Percentiles rank a stretch among this genome's conserved stretches.
These are phyloP conservation scores for Schrenkiella parvula DNA, from an alignment of 345 rosid species.

Conservation along the genomic window DNA sequence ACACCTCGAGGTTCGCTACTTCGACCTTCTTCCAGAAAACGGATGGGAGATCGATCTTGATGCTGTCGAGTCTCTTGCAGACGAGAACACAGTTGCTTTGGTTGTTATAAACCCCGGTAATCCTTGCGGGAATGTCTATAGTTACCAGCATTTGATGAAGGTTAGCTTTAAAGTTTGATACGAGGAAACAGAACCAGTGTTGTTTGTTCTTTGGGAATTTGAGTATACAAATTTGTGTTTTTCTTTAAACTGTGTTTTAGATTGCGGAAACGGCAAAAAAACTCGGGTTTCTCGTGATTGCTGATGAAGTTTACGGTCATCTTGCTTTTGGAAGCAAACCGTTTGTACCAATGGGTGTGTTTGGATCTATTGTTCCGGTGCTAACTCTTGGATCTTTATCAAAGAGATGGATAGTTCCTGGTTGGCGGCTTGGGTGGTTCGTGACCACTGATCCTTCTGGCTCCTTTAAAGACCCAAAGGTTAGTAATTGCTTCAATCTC, in stretches of 20 bases:
- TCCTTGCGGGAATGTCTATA: conserved; percentile 89
- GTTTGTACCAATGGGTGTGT: conserved; percentile 88
- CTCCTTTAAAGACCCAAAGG: conserved; percentile 77
- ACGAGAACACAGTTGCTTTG: conserved; percentile 70
- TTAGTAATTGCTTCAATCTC: conserved; percentile 9
- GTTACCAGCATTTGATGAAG: conserved; percentile 71
- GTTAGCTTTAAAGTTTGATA: conserved; percentile 34
- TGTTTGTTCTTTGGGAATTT: neutral
- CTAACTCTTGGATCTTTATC: conserved; percentile 91
- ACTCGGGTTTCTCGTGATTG: conserved; percentile 66
- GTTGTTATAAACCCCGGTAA: conserved; percentile 93
- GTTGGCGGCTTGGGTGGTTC: conserved; percentile 98
- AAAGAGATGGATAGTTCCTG: conserved; percentile 97
- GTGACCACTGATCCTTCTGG: conserved; percentile 75
- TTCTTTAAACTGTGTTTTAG: conserved; percentile 39
- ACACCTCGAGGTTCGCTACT: conserved; percentile 65
- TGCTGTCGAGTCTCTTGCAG: conserved; percentile 61
- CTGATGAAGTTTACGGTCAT: conserved; percentile 97
- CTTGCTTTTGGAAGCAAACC: conserved; percentile 73
- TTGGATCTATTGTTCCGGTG: conserved; percentile 75
- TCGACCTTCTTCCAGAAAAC: conserved; percentile 76
- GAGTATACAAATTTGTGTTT: conserved; percentile 10
- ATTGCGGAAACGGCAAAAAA: conserved; percentile 77
- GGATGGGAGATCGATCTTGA: conserved; percentile 88
- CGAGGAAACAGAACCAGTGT: neutral